Conservation (phyloP, 768 basidiomycete genomes). For the Gymnopilus dilepis region DNA sequence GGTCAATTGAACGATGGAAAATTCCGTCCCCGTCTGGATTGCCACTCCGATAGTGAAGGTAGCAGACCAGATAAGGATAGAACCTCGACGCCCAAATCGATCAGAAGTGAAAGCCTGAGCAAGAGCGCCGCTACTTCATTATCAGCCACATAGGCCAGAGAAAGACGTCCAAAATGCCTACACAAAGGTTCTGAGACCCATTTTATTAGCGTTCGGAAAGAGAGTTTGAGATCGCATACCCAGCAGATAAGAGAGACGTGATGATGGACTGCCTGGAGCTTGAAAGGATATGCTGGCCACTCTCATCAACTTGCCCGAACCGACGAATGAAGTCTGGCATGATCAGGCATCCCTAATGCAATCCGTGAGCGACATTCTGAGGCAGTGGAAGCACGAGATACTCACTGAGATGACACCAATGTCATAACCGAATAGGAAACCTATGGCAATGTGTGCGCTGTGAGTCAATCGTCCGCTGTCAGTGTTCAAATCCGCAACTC, state of each 20-base stretch:
- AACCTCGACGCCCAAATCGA: conserved; percentile 70
- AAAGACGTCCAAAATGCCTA: conserved; percentile 29
- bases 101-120: conserved; percentile 79
- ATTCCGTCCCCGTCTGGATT: conserved; percentile 69
- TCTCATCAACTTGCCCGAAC: conserved; percentile 58
- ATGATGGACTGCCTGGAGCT: conserved; percentile 76
- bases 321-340: conserved; percentile 78
- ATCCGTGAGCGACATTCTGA: not conserved
- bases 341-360: conserved; percentile 69
- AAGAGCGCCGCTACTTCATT: conserved; percentile 56
- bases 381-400: not conserved
- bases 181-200: conserved; percentile 53
- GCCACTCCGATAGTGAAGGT: conserved; percentile 75
- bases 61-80: conserved; percentile 76
- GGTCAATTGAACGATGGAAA: conserved; percentile 67
- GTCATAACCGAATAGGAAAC: conserved; percentile 77
- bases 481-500: not conserved
- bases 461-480: not conserved
- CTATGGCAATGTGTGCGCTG: conserved; percentile 30
- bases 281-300: conserved; percentile 58
- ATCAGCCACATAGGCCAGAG: conserved; percentile 10
- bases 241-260: conserved; percentile 78
- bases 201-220: too few species aligned
- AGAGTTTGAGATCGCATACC: conserved; percentile 44
- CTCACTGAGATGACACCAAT: conserved; percentile 77